Evolutionary conservation across 495 filamentous ascomycete genomes (phyloP), one percentile per base, ranked within the genome.

Genomic region (Talaromyces borbonicus): DNA sequence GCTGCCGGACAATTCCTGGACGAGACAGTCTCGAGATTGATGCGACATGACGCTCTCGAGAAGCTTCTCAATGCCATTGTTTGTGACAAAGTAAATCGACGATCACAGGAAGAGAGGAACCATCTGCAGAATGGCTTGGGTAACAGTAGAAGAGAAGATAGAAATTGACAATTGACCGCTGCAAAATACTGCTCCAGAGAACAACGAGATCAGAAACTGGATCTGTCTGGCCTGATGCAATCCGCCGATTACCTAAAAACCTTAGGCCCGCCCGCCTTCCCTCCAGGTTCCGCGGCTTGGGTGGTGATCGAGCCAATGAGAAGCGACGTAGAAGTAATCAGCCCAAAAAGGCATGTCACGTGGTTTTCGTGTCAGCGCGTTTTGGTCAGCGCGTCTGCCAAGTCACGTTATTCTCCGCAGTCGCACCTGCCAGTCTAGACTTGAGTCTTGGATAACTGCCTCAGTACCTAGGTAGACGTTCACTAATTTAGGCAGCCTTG

Each of bases 21-120:
- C 16, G 42, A 24, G 22, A 12, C 4, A 25, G 15, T 39, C 24
- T 27, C 16, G 8, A 36, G 19, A 24, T 39, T 24, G 7, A 68
- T 22, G 53, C 58, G 63, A 32, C 54, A 59, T 41, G 61, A 54
- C 44, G 60, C 56, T 2, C 55, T 44, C 31, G 65, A 52, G 14
- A 57, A 55, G 41, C 47, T 51, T 48, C 65, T 65, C 47, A 69
- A 58, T 48, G 68, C 57, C 68, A 71, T 71, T n/a, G 11, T 39
- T 5, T 6, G 31, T 26, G 18, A n/a, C 22, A 12, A 18, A 1
- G n/a, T 24, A 16, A 11, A 38, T 16, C 26, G 5, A 11, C 35
- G 22, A 22, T 36, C 22, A 15, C 18, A 37, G 22, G 1, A 3
- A 20, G 7, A 15, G 22, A 7, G 5, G 22, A 8, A 38, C 16